Percentiles rank a stretch among this genome's conserved stretches.
Evolutionary conservation across 73 alveolate genomes (phyloP).

Genomic region (Tetrahymena malaccensis): DNA sequence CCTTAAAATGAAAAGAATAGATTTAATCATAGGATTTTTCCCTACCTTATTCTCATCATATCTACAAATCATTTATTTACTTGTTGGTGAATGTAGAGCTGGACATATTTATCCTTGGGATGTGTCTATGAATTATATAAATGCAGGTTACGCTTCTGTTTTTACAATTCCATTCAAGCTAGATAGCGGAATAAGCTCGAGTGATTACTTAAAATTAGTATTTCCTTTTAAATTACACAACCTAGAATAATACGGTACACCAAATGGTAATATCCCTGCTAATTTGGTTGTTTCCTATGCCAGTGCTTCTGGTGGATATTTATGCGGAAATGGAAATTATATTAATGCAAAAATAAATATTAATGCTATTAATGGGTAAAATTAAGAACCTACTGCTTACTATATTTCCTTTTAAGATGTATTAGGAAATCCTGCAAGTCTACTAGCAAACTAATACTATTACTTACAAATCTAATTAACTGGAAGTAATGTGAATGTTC

Average conservation of each 20-base stretch:
- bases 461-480: background rate
- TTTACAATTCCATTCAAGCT: slow-evolving; percentile 21
- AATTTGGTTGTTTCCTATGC: background rate
- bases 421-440: background rate
- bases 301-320: background rate
- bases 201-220: slow-evolving; percentile 8
- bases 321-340: slow-evolving; percentile 1
- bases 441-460: background rate
- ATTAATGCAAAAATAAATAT: background rate
- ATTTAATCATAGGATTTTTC: background rate
- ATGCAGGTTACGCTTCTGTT: slow-evolving; percentile 22
- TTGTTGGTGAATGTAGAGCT: background rate
- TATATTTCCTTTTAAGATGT: background rate
- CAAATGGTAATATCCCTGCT: background rate
- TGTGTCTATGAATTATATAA: slow-evolving; percentile 1
- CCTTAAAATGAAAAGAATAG: background rate
- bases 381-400: slow-evolving; percentile 2
- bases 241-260: background rate
- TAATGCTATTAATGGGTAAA: background rate
- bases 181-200: background rate
- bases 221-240: slow-evolving; percentile 25
- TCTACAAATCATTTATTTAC: background rate
- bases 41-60: background rate
- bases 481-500: slow-evolving; percentile 17
- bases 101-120: slow-evolving; percentile 18